Evolutionary conservation across 2,329 filamentous ascomycete genomes (phyloP), one percentile per base, ranked within the genome.

Genomic region (Aspergillus oerlinghausenensis): DNA sequence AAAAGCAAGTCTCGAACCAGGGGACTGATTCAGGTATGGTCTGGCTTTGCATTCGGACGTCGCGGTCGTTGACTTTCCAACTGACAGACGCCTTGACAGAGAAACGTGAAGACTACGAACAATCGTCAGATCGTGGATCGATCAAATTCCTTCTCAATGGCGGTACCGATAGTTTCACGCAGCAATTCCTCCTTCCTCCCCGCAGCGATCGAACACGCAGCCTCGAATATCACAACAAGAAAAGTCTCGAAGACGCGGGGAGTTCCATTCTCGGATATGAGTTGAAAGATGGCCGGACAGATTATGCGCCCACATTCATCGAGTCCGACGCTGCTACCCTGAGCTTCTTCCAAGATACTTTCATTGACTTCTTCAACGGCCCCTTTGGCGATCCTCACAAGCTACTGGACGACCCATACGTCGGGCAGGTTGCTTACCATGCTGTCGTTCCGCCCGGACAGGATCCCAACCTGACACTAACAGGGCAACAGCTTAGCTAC

Each of bases 81-180:
- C 11, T 3, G 9, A 21, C 56, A 64, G 65, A 54, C 49, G 54
- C 58, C 1, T 51, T 63, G 49, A 63, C 64, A 55, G 55, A 54
- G 4, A 68, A 65, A 48, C 52, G 62, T 28, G 67, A 71, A 50
- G 66, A 68, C 3, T 69, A 65, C 26, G 64, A 63, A 19, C 68
- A 67, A 50, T 65, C 70, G 11, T 76, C 70, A 3, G 75, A 79
- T 61, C 71, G 76, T 45, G 76, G 76, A 11, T 79, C 77, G 6
- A 79, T 79, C 63, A 74, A 75, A 54, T 78, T 78, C 32, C 71
- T 79, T 8, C 65, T 79, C 5, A 79, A 79, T 61, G 72, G 70
- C 21, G 77, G 77, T 38, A 75, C 73, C 5, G 76, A 78, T 50
- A 77, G 74, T 55, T 79, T 79, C 55, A 77, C 76, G 1, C 74